These are phyloP conservation scores for Tritrichomonas musculus DNA, from an alignment of 208 protist species.

Conservation along the genomic window DNA sequence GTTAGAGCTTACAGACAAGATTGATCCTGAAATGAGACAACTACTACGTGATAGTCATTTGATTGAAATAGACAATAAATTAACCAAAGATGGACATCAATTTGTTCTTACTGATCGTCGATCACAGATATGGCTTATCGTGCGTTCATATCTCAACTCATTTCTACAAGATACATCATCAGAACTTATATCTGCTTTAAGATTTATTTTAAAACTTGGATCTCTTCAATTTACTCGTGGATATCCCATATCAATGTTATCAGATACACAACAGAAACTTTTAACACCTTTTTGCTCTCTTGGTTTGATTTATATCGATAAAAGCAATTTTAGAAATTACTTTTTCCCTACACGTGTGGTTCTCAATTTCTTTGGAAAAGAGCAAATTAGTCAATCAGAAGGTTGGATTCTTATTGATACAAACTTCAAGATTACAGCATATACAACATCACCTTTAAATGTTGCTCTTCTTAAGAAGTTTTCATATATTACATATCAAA, in stretches of 20 bases:
- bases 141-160: neutral
- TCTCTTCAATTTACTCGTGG: neutral
- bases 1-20: neutral
- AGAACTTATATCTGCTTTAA: neutral
- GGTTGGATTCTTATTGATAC: constrained; percentile 24
- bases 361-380: constrained; percentile 20
- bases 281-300: neutral
- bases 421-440: constrained; percentile 36
- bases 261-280: neutral
- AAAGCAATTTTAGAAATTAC: neutral
- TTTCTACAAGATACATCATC: neutral
- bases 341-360: neutral
- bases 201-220: neutral
- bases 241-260: neutral
- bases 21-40: neutral
- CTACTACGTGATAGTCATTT: neutral
- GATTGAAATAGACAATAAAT: neutral
- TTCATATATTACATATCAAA: neutral
- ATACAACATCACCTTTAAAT: neutral
- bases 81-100: neutral
- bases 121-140: neutral
- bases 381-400: neutral
- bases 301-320: neutral
- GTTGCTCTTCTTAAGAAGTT: constrained; percentile 19
- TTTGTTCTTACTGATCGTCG: neutral